Base-by-base conservation (phyloP, 139 green algal genomes). In the Mychonastes homosphaera region DNA sequence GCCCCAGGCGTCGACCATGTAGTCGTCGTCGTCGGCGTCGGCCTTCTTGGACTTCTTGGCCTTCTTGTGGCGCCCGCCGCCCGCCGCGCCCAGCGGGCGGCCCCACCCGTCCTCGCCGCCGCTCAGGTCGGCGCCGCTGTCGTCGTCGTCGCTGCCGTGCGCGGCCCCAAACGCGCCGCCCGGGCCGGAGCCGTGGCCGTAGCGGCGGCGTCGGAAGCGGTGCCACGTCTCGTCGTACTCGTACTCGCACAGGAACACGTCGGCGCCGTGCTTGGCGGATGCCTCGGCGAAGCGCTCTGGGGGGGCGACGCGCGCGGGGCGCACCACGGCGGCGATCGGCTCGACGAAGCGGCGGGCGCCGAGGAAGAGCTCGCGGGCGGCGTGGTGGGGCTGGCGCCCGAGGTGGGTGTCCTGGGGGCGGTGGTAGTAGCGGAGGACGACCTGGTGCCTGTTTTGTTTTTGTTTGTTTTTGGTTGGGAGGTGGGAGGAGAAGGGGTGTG, bases 211-310 rank as follows among this genome's bases (percentile, higher is more conserved):
- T 21, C 33, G 52, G 23, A 70, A 58, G 16, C 54, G 45, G 29
- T 58, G 53, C 50, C 40, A 62, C 6, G 33, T 26, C 26, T 62
- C 39, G 36, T 81, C 66, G 56, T 92, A 90, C 50, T 74, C 53
- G 43, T 91, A 90, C 44, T 89, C 80, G 64, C 84, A 95, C 27
- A 94, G 26, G 67, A 81, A 96, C 1, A 92, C 81, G 56, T 97
- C 88, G 19, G 88, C 82, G 23, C 74, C 74, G 8, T 69, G 34
- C 15, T 60, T 49, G 3, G 63, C 43, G 3, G 58, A 24, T 6
- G 12, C 47, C 19, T 45, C 50, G 3, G 55, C 35, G 56, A 72
- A 80, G 10, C 66, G 56, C 0, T 27, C 10, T 5, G 63, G 62
- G 12, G 40, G 18, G 35, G 64, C 69, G 39, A 88, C 75, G 23